Evolutionary conservation across 2,329 filamentous ascomycete species (phyloP).

Genomic region (Aspergillus pseudoviridinutans): DNA sequence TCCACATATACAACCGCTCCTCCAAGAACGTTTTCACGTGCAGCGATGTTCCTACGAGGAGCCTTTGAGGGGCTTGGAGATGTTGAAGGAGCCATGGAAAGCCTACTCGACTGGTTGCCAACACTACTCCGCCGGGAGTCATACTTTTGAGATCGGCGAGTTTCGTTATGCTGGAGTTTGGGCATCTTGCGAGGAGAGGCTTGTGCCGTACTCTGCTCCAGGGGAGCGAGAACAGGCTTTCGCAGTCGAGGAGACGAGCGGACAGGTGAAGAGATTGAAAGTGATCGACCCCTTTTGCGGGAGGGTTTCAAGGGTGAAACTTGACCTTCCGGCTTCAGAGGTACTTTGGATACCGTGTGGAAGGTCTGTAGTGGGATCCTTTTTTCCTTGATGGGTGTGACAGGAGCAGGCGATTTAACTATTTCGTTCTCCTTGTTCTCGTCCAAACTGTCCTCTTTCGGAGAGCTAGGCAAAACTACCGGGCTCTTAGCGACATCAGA

Average conservation of each 20-base stretch:
- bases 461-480: background rate
- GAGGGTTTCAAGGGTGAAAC: constrained; percentile 45
- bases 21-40: constrained; percentile 48
- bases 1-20: constrained; percentile 80
- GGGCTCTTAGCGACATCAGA: background rate
- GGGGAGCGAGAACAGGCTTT: constrained; percentile 19
- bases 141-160: constrained; percentile 17
- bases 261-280: constrained; percentile 42
- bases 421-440: constrained; percentile 28
- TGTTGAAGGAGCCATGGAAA: constrained; percentile 12
- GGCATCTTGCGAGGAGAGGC: constrained; percentile 27
- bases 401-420: constrained; percentile 33
- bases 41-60: constrained; percentile 20
- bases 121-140: constrained; percentile 11
- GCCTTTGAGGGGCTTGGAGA: constrained; percentile 26
- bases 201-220: constrained; percentile 17
- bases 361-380: constrained; percentile 52
- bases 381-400: constrained; percentile 53
- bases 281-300: constrained; percentile 50
- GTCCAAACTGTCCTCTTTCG: constrained; percentile 38
- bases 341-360: constrained; percentile 73
- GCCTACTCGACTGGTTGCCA: constrained; percentile 1
- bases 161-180: constrained; percentile 14
- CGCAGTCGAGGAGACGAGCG: constrained; percentile 29
- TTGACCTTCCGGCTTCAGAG: constrained; percentile 62